Evolutionary conservation across 140 eudicot genomes (phyloP).

Genomic region (Senecio squalidus): DNA sequence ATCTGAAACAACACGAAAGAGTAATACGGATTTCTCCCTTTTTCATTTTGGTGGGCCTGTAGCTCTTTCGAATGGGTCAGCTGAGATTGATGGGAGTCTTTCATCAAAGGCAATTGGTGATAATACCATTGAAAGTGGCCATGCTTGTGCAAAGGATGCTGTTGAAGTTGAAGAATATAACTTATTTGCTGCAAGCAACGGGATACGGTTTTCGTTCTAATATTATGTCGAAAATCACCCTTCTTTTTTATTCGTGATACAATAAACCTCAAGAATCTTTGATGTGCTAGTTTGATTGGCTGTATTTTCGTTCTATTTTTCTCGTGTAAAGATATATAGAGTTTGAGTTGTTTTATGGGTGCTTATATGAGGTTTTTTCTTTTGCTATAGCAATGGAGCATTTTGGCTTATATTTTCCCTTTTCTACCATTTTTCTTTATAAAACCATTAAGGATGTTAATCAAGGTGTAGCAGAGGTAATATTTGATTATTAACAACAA

Average conservation of each 20-base stretch:
- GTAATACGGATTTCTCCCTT: slow-evolving; percentile 62
- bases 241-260: slow-evolving; percentile 15
- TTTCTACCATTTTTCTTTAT: background rate
- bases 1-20: slow-evolving; percentile 26
- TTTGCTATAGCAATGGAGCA: slow-evolving; percentile 30
- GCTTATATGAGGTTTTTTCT: slow-evolving; percentile 28
- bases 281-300: slow-evolving; percentile 20
- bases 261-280: slow-evolving; percentile 39
- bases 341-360: slow-evolving; percentile 48
- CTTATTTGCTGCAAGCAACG: slow-evolving; percentile 73
- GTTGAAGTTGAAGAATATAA: slow-evolving; percentile 64
- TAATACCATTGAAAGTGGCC: slow-evolving; percentile 31
- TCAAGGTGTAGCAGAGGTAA: too few relatives aligned
- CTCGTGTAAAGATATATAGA: slow-evolving; percentile 29
- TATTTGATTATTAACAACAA: too few relatives aligned
- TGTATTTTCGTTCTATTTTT: slow-evolving; percentile 24
- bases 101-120: slow-evolving; percentile 27
- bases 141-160: slow-evolving; percentile 45
- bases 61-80: slow-evolving; percentile 57
- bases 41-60: slow-evolving; percentile 94
- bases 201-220: slow-evolving; percentile 59
- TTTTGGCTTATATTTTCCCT: slow-evolving; percentile 13
- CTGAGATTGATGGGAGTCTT: slow-evolving; percentile 28
- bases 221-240: slow-evolving; percentile 12
- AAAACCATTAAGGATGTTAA: too few relatives aligned